phyloP scores from a whole-genome alignment of 345 rosid genomes.

The Passiflora organensis region DNA sequence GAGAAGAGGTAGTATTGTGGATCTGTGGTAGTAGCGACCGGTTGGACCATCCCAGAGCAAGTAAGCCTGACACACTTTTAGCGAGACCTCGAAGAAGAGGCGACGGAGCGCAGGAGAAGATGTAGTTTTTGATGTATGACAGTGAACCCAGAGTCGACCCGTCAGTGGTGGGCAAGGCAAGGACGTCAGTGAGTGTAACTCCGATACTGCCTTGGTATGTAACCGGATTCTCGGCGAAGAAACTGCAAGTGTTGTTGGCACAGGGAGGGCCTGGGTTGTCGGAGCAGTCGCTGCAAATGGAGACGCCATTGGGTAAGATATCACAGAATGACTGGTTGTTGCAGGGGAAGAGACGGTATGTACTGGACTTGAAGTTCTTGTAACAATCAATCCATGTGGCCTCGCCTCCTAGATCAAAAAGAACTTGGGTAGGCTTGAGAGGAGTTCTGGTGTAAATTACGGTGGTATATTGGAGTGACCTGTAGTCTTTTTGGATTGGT shows the following conservation, averaged over 20 bases:
- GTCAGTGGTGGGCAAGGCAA: not conserved
- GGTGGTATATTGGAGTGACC: not conserved
- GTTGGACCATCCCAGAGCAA: conserved; percentile 19
- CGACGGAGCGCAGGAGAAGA: not conserved
- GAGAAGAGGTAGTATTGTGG: conserved; percentile 9
- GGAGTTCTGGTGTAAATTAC: not conserved
- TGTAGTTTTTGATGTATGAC: not conserved
- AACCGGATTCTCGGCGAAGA: not conserved
- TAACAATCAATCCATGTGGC: not conserved
- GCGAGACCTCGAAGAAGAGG: conserved; percentile 16
- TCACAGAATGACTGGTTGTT: not conserved
- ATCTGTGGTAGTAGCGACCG: conserved; percentile 32
- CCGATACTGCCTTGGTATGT: too few relatives aligned
- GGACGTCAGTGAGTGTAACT: not conserved
- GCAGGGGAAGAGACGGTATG: not conserved
- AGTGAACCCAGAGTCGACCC: not conserved
- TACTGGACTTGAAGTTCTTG: not conserved
- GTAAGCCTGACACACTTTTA: conserved; percentile 3
- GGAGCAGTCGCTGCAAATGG: not conserved
- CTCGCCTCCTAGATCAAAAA: not conserved
- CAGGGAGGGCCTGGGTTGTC: not conserved
- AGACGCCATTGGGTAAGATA: not conserved
- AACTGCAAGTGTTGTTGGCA: not conserved
- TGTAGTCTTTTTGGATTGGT: not conserved
- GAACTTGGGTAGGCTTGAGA: not conserved